Base-by-base conservation (phyloP, 768 basidiomycete genomes). In the Pisolithus microcarpus region DNA sequence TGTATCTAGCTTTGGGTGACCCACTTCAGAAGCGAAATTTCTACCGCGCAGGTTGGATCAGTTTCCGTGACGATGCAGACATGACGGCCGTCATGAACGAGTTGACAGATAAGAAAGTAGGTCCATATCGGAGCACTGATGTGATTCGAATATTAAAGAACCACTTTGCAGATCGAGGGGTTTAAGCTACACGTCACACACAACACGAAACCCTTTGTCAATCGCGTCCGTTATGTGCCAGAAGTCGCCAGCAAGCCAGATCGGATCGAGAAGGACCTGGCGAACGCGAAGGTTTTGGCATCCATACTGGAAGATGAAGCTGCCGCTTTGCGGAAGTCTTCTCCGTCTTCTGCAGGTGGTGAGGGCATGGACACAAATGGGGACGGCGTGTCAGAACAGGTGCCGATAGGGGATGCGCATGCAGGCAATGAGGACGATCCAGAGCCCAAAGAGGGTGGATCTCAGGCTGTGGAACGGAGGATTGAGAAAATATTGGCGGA, bases 1-100 rank as follows among this genome's bases (percentile, higher is more conserved):
- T 89, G 43, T 87, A 95, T 67, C 79, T 98, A 15, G 92, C 92
- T 8, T 71, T 97, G 0, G 91, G 91, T 24, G 94, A 97, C 57
- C 94, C 95, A 9, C 70, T 91, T 38, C 89, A 91, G 66, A 94
- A 94, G 70, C 84, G 91, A 52, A 89, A 88, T 59, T 97, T 88
- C 65, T 92, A 95, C 64, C 88, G 95, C 30, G 90, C 92, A 1
- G 95, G 91, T 11, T 97, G 94, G 93, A 74, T 96, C 52, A 82
- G 82, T 56, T 96, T 94, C 64, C 72, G 70, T 38, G 88, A 91
- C 30, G 91, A 91, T 56, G 81, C 85, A 9, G 90, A 96, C 58
- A 91, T 97, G 80, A 61, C 73, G 2, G 60, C 70, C 15, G 84
- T 89, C 5, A 79, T 94, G 70, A 60, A 72, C 37, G 84, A 88